Evolutionary conservation across 495 filamentous ascomycete genomes (phyloP), one percentile per base, ranked within the genome.

Genomic region (Trichocladium uniseriatum): DNA sequence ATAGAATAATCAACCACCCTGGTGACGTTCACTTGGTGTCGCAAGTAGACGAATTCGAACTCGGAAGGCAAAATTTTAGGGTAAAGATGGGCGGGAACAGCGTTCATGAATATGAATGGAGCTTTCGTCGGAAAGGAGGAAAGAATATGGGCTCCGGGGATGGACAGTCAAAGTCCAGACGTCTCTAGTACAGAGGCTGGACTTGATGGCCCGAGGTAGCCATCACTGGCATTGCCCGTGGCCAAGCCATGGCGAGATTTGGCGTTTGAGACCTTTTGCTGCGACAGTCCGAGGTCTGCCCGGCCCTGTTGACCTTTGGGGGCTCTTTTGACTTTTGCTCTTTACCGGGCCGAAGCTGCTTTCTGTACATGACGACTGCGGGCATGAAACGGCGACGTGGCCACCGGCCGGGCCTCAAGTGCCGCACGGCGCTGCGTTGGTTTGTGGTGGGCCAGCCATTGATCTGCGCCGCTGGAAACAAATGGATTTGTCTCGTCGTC

Each of bases 361-460:
- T 27, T 32, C 4, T 32, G 14, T 40, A 36, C 19, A 21, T 45
- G 42, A 48, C 34, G 18, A 44, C 18, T 13, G 21, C 27, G 19
- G 9, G 6, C 21, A 43, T 53, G 44, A 53, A 53, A 53, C 50
- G 38, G 43, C 13, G 18, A 8, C 36, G 19, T 16, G 41, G 43
- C 10, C 37, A 0, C 11, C 5, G 38, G 32, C 32, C 35, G 10
- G 38, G 44, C 24, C 42, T 43, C 15, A 28, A 38, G 36, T 38
- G 38, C n/a, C n/a, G n/a, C n/a, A n/a, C n/a, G n/a, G n/a, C n/a
- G n/a, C n/a, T 34, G 37, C 32, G 16, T 38, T 20, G 32, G 19
- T 13, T 38, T 27, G 2, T 10, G 18, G 21, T 19, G 20, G 44
- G 18, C 14, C 31, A 29, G 27, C n/a, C 27, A 29, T 29, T 10